Conservation (phyloP, 176 grass and related monocot species). For the Ananas comosus region DNA sequence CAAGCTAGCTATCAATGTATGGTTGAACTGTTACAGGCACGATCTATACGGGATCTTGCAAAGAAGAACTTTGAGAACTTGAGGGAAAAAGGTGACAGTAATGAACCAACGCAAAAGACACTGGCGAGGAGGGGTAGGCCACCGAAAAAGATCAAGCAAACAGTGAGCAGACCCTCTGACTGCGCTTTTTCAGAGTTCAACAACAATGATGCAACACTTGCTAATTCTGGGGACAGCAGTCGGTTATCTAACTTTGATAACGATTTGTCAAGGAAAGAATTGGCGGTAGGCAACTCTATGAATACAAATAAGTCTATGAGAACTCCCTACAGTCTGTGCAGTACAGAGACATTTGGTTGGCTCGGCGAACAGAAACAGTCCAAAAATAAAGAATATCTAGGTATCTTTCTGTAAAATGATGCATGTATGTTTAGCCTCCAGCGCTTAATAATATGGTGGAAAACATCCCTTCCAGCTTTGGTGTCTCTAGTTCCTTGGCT, state of each 20-base stretch:
- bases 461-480: neutral
- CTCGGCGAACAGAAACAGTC: constrained; percentile 37
- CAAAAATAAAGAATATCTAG: constrained; percentile 46
- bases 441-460: no score
- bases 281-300: constrained; percentile 20
- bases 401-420: constrained; percentile 18
- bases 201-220: constrained; percentile 3
- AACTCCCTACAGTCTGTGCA: constrained; percentile 22
- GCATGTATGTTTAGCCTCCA: no score
- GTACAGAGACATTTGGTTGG: constrained; percentile 18
- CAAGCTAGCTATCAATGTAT: no score
- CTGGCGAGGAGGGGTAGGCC: constrained; percentile 59
- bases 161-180: constrained; percentile 11
- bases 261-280: constrained; percentile 38
- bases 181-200: constrained; percentile 41
- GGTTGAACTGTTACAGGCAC: constrained; percentile 31
- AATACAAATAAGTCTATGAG: constrained; percentile 24
- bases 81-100: constrained; percentile 50
- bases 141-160: constrained; percentile 40
- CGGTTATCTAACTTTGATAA: constrained; percentile 6
- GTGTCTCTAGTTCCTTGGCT: neutral
- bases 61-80: constrained; percentile 89
- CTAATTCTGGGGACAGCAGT: constrained; percentile 6
- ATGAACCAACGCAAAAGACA: constrained; percentile 39
- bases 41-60: constrained; percentile 68